Evolutionary conservation across 1,284 basidiomycete species (phyloP).

Genomic region (Cryptococcus sp.): DNA sequence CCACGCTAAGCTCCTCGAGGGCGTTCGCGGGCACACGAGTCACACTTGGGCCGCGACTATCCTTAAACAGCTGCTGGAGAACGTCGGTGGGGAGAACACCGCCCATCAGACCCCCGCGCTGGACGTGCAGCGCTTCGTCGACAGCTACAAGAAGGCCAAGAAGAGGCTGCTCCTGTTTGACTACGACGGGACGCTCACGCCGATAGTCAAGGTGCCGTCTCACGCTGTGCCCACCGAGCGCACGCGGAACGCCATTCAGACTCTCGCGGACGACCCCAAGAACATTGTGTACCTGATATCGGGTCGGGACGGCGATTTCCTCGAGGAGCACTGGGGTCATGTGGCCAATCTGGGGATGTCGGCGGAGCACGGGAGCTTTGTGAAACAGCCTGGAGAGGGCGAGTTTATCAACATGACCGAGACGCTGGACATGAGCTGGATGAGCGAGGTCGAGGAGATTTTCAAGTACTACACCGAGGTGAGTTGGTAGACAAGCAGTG

Average conservation of each 20-base stretch:
- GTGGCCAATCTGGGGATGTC: constrained; percentile 80
- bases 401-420: constrained; percentile 88
- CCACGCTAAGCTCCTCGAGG: constrained; percentile 74
- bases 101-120: constrained; percentile 85
- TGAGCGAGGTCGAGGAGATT: constrained; percentile 89
- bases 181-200: constrained; percentile 95
- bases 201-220: constrained; percentile 91
- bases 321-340: constrained; percentile 87
- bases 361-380: constrained; percentile 84
- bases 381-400: constrained; percentile 64
- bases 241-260: constrained; percentile 70
- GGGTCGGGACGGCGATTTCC: constrained; percentile 89
- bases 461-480: constrained; percentile 95
- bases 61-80: constrained; percentile 80
- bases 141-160: constrained; percentile 66
- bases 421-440: constrained; percentile 95
- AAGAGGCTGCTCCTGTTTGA: constrained; percentile 93
- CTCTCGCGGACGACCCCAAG: constrained; percentile 70
- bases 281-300: constrained; percentile 98
- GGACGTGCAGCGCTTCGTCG: constrained; percentile 61
- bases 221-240: constrained; percentile 77
- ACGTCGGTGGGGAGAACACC: constrained; percentile 74
- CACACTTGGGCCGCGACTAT: constrained; percentile 94
- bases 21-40: constrained; percentile 89
- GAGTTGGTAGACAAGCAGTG: constrained; percentile 24